Evolutionary conservation across 106 monocot genomes (phyloP).

Genomic region (Gastrodia elata): DNA sequence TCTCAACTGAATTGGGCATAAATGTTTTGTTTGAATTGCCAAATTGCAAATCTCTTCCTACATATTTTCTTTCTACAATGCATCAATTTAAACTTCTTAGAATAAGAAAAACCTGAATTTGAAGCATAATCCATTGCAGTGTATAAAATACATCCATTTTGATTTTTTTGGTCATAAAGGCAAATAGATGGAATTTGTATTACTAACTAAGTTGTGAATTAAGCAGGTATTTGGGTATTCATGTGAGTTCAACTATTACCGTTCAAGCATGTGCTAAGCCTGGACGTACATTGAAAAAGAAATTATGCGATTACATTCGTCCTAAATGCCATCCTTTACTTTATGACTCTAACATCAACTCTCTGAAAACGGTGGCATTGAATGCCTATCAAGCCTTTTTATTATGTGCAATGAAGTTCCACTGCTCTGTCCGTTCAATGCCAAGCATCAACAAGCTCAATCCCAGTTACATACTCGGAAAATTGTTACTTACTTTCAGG

Average conservation of each 20-base stretch:
- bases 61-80: no score
- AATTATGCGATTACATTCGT: constrained; percentile 55
- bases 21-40: no score
- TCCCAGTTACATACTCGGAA: constrained; percentile 26
- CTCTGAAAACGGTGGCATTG: constrained; percentile 44
- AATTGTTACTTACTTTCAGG: constrained; percentile 66
- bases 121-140: neutral
- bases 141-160: neutral
- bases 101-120: no score
- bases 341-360: constrained; percentile 78
- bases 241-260: constrained; percentile 71
- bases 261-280: constrained; percentile 18
- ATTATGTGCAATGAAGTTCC: constrained; percentile 96
- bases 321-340: constrained; percentile 75
- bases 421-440: constrained; percentile 51
- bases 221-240: constrained; percentile 50
- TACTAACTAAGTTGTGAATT: neutral
- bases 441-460: constrained; percentile 5
- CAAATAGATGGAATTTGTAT: neutral
- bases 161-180: neutral
- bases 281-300: constrained; percentile 25
- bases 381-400: constrained; percentile 92
- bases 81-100: no score
- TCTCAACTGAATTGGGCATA: no score
- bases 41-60: no score